Conservation (phyloP, 805 yeast species). For the Nakazawaea sp. region DNA sequence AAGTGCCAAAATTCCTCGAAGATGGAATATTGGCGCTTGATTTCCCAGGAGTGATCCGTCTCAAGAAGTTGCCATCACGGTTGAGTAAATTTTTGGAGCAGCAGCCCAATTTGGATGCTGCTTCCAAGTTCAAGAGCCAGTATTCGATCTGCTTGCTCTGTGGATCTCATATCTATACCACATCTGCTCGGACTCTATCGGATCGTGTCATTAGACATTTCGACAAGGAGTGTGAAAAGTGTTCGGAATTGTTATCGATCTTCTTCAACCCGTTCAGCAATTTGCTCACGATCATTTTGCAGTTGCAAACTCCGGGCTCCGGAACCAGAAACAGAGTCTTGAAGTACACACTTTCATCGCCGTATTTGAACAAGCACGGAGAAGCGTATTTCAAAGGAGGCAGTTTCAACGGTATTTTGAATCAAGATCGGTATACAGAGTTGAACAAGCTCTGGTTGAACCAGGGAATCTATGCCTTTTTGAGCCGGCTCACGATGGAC, state of each 20-base stretch:
- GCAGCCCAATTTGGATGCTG: conserved; percentile 1
- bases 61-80: conserved; percentile 45
- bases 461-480: conserved; percentile 47
- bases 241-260: conserved; percentile 15
- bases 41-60: conserved; percentile 47
- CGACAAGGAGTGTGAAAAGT: conserved; percentile 23
- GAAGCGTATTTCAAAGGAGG: conserved; percentile 60
- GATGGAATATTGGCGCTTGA: conserved; percentile 27
- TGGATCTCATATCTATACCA: conserved; percentile 31
- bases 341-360: conserved; percentile 35
- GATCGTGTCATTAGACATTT: conserved; percentile 23
- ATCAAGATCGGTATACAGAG: conserved; percentile 44
- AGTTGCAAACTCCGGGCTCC: conserved; percentile 18
- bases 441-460: conserved; percentile 56
- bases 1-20: conserved; percentile 21
- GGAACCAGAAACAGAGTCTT: conserved; percentile 17
- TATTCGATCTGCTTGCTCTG: conserved; percentile 38
- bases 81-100: conserved; percentile 23
- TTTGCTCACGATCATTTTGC: conserved; percentile 21
- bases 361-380: conserved; percentile 70
- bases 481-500: conserved; percentile 25
- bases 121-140: conserved; percentile 18
- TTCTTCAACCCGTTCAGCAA: conserved; percentile 13
- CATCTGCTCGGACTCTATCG: conserved; percentile 16
- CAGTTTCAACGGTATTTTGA: conserved; percentile 42